These are phyloP conservation scores for Globisporangium irregulare DNA, from an alignment of 352 stramenopile genomes.

Conservation along the genomic window DNA sequence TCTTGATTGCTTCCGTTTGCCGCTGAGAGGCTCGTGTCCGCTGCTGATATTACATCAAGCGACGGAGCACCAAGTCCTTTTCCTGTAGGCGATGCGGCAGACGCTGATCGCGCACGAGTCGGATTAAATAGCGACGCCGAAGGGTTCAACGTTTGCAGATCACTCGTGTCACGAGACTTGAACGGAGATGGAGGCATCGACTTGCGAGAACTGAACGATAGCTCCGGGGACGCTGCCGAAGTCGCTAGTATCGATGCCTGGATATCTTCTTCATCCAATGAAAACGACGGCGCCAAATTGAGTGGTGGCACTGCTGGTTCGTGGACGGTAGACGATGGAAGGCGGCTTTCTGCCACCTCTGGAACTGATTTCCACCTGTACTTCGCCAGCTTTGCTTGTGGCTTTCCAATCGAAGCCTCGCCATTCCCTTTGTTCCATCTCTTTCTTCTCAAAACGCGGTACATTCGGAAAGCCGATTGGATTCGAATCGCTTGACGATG, in stretches of 20 bases:
- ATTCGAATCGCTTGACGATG: conserved; percentile 60
- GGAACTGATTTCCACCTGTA: background rate
- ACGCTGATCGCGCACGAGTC: conserved; percentile 1
- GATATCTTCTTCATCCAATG: background rate
- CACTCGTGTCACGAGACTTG: background rate
- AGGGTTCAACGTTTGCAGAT: background rate
- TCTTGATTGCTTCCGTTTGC: background rate
- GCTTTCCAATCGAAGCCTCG: background rate
- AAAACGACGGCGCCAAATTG: conserved; percentile 1
- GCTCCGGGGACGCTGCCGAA: conserved; percentile 11
- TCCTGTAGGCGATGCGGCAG: background rate
- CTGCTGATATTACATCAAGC: background rate
- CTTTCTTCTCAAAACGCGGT: conserved; percentile 33
- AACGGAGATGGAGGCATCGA: conserved; percentile 9
- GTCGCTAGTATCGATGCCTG: conserved; percentile 19
- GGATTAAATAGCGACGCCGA: background rate
- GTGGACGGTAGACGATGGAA: background rate
- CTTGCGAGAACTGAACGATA: conserved; percentile 6
- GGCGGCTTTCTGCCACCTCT: background rate
- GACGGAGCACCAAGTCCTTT: background rate
- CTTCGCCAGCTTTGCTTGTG: background rate
- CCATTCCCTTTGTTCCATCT: background rate
- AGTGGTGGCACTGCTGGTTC: conserved; percentile 1
- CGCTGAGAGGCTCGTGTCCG: background rate
- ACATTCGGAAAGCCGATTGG: conserved; percentile 66